phyloP scores from a whole-genome alignment of 164 flowering plant species.

The Aristolochia californica region DNA sequence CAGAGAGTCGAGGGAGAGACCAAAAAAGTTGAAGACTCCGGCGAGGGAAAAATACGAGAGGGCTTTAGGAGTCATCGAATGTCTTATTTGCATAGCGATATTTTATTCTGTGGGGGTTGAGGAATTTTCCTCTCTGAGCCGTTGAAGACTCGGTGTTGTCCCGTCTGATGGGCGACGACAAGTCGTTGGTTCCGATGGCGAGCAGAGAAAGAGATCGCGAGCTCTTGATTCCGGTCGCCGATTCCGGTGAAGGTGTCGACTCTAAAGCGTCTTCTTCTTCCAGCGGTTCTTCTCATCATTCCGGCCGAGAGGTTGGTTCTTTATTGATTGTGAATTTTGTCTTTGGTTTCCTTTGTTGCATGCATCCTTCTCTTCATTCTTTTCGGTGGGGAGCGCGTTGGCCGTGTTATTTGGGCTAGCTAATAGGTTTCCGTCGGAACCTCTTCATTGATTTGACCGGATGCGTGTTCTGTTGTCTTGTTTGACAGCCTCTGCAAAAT shows the following conservation, averaged over 20 bases:
- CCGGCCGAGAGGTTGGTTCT: constrained; percentile 65
- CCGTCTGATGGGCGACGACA: constrained; percentile 60
- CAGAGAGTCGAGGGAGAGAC: too few relatives aligned
- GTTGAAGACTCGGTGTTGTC: not conserved
- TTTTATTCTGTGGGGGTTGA: not conserved
- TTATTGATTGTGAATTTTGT: not conserved
- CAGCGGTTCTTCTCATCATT: constrained; percentile 50
- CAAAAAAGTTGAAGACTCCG: too few relatives aligned
- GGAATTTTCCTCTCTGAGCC: not conserved
- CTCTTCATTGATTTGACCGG: not conserved
- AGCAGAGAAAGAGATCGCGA: constrained; percentile 69
- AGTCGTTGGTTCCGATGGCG: constrained; percentile 41
- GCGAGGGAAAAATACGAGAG: too few relatives aligned
- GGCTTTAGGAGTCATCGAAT: too few relatives aligned
- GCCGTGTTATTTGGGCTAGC: not conserved
- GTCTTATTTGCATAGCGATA: too few relatives aligned
- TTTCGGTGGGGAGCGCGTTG: not conserved
- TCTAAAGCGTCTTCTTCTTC: constrained; percentile 43
- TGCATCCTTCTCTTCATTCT: not conserved
- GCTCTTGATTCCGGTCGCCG: constrained; percentile 76
- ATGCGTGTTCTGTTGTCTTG: too few relatives aligned
- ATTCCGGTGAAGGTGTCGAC: constrained; percentile 32
- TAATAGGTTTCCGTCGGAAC: too few relatives aligned
- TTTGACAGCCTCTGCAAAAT: too few relatives aligned
- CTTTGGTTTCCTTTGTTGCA: not conserved